phyloP scores from a whole-genome alignment of 2,329 filamentous ascomycete species.

The Aaosphaeria arxii region DNA sequence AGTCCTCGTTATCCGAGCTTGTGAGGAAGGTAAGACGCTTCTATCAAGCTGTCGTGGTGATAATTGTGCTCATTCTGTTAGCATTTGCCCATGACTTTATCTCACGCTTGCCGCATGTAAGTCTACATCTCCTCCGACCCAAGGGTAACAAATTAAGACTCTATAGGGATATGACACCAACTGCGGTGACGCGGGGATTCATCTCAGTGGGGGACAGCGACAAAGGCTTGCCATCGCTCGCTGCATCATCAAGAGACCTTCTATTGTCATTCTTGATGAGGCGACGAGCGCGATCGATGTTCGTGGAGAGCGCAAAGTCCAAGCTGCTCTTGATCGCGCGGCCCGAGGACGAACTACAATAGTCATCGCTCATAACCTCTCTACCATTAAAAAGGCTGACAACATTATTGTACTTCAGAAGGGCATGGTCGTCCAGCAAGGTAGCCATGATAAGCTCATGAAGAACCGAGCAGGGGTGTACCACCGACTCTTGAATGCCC shows the following conservation, averaged over 20 bases:
- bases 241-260: neutral
- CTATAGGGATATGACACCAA: neutral
- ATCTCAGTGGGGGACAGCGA: neutral
- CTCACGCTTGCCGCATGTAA: conserved; percentile 12
- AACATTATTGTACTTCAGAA: neutral
- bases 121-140: too few relatives aligned
- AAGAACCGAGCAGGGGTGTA: neutral
- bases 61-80: conserved; percentile 29
- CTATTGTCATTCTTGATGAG: neutral
- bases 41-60: conserved; percentile 28
- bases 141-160: too few relatives aligned
- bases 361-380: neutral
- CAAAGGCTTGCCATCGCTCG: neutral
- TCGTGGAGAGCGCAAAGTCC: neutral
- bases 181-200: neutral
- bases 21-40: conserved; percentile 76
- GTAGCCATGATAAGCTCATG: neutral
- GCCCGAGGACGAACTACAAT: neutral
- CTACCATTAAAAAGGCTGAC: neutral
- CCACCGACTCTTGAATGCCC: neutral
- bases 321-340: neutral
- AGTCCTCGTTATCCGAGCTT: conserved; percentile 52
- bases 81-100: conserved; percentile 93
- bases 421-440: neutral
- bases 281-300: neutral